Evolutionary conservation across 179 eudicot species (phyloP), one percentile per base, ranked within the genome.

Genomic region (Silene vulgaris): DNA sequence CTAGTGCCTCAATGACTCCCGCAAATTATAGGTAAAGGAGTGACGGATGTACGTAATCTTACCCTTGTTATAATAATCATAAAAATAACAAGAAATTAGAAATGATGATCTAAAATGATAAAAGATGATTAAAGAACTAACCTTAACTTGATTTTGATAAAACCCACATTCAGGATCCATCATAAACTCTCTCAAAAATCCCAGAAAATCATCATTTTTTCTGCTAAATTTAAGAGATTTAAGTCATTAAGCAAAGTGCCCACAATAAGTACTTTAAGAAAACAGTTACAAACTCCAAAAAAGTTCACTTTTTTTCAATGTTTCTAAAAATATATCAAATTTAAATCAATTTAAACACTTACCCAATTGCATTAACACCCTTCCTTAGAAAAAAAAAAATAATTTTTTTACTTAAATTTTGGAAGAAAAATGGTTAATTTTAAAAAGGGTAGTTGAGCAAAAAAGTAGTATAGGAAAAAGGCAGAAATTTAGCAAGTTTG

Each of bases 141-240:
- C 98, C 96, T 94, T 92, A 8, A 82, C 74, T 74, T 76, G 89
- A 75, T 88, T 90, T 54, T 84, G 84, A 67, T 70, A 73, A 80
- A 77, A 28, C 87, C 97, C 95, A 78, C 71, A 82, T 87, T 92
- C 97, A 65, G 88, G 95, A 92, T 95, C 99, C 99, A 95, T 92
- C 65, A 79, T 40, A 62, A 57, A 59, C 74, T 77, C 76, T 11
- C 80, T 89, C 81, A 86, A 43, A 76, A 75, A 67, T 28, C 32
- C 56, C 72, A 75, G n/a, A 73, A 64, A 32, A 75, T 78, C 82
- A 80, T 83, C 64, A 66, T 32, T 79, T 80, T 57, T 26, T 71
- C 26, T 32, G 40, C 29, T 4, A 35, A 54, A 40, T 66, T 79
- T 12, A 65, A 71, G 79, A 14, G 26, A 74, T 56, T 78, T 20